Conservation (phyloP, 805 yeast genomes). For the Metschnikowia sp. region DNA sequence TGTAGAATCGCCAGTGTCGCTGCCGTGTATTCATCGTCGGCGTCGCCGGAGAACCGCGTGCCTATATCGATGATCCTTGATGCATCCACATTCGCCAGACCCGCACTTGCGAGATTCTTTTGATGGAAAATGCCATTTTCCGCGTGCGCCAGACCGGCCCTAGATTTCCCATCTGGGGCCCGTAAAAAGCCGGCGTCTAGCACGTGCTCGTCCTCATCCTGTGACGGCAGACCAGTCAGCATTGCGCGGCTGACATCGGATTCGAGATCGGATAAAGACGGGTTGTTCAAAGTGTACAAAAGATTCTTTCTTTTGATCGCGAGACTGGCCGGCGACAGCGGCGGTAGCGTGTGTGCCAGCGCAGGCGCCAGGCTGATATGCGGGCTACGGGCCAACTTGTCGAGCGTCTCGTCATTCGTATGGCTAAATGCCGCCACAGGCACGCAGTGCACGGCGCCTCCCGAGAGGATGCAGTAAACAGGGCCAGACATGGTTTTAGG, state of each 20-base stretch:
- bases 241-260: constrained; percentile 14
- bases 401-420: constrained; percentile 7
- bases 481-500: constrained; percentile 16
- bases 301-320: constrained; percentile 25
- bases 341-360: not conserved
- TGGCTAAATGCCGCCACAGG: constrained; percentile 21
- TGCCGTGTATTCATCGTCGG: not conserved
- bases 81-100: not conserved
- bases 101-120: not conserved
- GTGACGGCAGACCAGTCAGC: constrained; percentile 10
- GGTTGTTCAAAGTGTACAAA: constrained; percentile 35
- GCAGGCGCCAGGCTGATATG: constrained; percentile 7
- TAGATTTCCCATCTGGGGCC: not conserved
- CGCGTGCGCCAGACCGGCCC: too few relatives aligned
- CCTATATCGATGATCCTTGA: not conserved
- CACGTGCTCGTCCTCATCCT: constrained; percentile 11
- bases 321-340: constrained; percentile 6
- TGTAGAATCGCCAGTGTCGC: constrained; percentile 13
- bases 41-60: not conserved
- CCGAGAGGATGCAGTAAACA: constrained; percentile 25
- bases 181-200: not conserved
- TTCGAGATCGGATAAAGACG: constrained; percentile 36
- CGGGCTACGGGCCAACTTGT: constrained; percentile 12
- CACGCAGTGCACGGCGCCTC: constrained; percentile 25
- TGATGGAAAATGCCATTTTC: not conserved